phyloP scores from a whole-genome alignment of 163 green algal genomes.

The Prototheca cutis region DNA sequence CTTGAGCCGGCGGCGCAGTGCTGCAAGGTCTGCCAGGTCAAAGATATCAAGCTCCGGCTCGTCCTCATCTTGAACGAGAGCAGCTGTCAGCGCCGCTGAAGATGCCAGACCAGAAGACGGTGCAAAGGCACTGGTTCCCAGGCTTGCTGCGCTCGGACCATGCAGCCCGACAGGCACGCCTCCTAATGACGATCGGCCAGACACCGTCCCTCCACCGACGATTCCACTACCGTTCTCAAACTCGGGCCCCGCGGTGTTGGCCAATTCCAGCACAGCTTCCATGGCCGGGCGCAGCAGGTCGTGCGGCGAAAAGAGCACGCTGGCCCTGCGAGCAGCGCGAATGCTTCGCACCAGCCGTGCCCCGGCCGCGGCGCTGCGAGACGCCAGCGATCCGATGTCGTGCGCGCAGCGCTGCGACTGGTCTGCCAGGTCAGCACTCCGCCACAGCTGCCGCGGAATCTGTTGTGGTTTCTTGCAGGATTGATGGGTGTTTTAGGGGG shows the following conservation, averaged over 20 bases:
- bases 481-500: not conserved
- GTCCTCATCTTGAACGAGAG: too few relatives aligned
- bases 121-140: too few relatives aligned
- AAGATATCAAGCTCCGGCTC: slow-evolving; percentile 55
- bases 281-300: slow-evolving; percentile 52
- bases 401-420: slow-evolving; percentile 32
- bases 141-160: too few relatives aligned
- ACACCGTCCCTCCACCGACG: not conserved
- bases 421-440: slow-evolving; percentile 27
- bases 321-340: slow-evolving; percentile 6
- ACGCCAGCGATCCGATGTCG: slow-evolving; percentile 32
- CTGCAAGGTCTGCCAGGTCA: slow-evolving; percentile 33
- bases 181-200: too few relatives aligned
- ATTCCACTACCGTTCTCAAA: not conserved
- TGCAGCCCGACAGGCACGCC: too few relatives aligned
- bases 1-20: slow-evolving; percentile 30
- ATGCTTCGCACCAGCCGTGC: slow-evolving; percentile 6
- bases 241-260: slow-evolving; percentile 13
- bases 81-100: too few relatives aligned
- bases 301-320: slow-evolving; percentile 10
- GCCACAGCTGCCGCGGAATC: slow-evolving; percentile 54
- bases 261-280: slow-evolving; percentile 48
- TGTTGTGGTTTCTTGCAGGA: too few relatives aligned
- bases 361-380: slow-evolving; percentile 21
- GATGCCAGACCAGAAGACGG: too few relatives aligned